A percentile compares a stretch with the other conserved stretches of the same genome.
Evolutionary conservation across 106 monocot species (phyloP).

Genomic region (Triglochin maritima): DNA sequence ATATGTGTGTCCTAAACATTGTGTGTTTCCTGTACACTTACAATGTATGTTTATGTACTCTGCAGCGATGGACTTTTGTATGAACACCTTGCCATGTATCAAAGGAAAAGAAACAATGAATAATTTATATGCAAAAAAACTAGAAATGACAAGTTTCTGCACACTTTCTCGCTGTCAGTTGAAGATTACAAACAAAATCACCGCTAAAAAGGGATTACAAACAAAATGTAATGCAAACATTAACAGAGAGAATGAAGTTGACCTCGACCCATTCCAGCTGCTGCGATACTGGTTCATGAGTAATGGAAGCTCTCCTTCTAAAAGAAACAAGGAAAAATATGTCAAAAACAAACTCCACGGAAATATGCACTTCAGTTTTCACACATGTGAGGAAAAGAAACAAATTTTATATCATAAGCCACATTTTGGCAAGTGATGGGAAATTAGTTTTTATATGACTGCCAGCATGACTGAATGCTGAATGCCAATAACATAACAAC

Average conservation of each 20-base stretch:
- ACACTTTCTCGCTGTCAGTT: no score
- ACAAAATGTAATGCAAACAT: neutral
- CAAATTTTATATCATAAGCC: no score
- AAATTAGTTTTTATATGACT: neutral
- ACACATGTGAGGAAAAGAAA: neutral
- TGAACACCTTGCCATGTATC: no score
- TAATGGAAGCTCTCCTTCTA: slow-evolving; percentile 3
- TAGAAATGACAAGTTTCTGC: neutral
- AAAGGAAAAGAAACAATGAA: neutral
- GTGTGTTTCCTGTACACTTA: no score
- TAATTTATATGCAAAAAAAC: neutral
- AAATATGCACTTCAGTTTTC: neutral
- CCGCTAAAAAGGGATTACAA: neutral
- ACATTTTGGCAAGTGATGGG: neutral
- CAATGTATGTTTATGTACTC: no score
- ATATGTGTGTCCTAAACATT: no score
- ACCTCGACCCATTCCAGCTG: neutral
- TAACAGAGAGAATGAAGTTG: neutral
- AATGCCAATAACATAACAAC: neutral
- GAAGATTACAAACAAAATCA: no score
- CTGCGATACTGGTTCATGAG: neutral
- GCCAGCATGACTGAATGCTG: neutral
- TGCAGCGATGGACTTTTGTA: no score
- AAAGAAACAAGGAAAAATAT: neutral
- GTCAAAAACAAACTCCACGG: neutral